Evolutionary conservation across 169 alveolate genomes (phyloP).

Genomic region (Plasmodium gonderi): DNA sequence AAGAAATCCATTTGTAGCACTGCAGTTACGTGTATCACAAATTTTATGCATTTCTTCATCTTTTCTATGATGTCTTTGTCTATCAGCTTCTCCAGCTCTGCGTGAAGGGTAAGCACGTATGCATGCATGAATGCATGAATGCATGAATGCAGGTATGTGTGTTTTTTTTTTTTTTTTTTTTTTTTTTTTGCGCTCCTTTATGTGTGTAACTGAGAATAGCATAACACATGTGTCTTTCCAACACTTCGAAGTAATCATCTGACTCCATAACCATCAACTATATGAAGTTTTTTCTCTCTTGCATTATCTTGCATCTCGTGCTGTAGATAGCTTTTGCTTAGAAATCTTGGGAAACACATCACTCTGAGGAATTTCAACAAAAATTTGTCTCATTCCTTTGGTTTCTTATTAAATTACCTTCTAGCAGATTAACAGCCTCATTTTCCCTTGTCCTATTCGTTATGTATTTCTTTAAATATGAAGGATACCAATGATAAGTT

Average conservation of each 20-base stretch:
- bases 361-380: not conserved
- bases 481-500: slow-evolving; percentile 51
- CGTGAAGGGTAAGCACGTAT: not conserved
- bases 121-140: no score
- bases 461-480: slow-evolving; percentile 15
- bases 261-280: no score
- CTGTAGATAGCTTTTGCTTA: no score
- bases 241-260: no score
- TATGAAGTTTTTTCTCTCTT: no score
- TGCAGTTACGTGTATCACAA: slow-evolving; percentile 32
- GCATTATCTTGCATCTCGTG: no score
- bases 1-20: slow-evolving; percentile 50
- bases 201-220: no score
- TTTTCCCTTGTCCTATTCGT: not conserved
- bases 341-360: no score
- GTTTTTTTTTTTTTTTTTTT: no score
- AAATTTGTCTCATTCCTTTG: not conserved
- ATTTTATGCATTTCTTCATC: slow-evolving; percentile 26
- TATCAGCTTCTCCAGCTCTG: slow-evolving; percentile 36
- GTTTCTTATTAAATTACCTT: slow-evolving; percentile 33
- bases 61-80: slow-evolving; percentile 14
- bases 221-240: no score
- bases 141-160: no score
- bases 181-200: no score
- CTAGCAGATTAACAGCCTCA: slow-evolving; percentile 3